Base-by-base conservation (phyloP, 1,284 basidiomycete genomes). In the Marasmius sp. region DNA sequence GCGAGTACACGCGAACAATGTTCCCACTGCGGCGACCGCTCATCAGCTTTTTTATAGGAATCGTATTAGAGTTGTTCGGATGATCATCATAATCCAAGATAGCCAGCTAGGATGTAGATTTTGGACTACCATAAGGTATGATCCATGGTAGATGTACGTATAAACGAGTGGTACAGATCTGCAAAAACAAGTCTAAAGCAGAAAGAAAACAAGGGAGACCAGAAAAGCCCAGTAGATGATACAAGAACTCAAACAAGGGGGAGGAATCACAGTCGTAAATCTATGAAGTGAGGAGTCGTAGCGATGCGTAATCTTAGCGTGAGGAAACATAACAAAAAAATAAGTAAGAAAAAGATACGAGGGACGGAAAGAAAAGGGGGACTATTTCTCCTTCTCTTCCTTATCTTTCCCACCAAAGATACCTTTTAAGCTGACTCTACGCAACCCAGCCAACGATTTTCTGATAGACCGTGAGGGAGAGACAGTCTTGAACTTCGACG, bases 401-500 rank as follows among this genome's bases (percentile, higher is more conserved):
- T 75, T 72, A 48, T 77, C 70, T 36, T 72, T 60, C n/a, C 45
- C 68, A 48, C 70, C 66, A 67, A 86, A 83, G 6, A 82, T 67
- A 34, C 74, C 67, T 67, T 81, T 85, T 45, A 81, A 36, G 59
- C 76, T 64, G 50, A 80, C 68, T 60, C 65, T 83, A 18, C 52
- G 27, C 11, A 54, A 36, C 4, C 75, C 76, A 54, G 85, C 75
- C 22, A 85, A 69, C 10, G 83, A 83, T 2, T 70, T 70, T 49
- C 79, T 75, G 70, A 82, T 85, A 70, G 72, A 76, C 8, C 68
- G 70, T 20, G 48, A 38, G 10, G 66, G 66, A 27, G 65, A 60
- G 33, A 59, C 45, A 1, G 71, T 70, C 16, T 68, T 66, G 58
- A 69, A 69, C 51, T 65, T 73, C 8, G 75, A 72, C 34, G 74